Evolutionary conservation across 2,329 filamentous ascomycete genomes (phyloP), one percentile per base, ranked within the genome.

Genomic region (Exophiala phaeomuriformis): DNA sequence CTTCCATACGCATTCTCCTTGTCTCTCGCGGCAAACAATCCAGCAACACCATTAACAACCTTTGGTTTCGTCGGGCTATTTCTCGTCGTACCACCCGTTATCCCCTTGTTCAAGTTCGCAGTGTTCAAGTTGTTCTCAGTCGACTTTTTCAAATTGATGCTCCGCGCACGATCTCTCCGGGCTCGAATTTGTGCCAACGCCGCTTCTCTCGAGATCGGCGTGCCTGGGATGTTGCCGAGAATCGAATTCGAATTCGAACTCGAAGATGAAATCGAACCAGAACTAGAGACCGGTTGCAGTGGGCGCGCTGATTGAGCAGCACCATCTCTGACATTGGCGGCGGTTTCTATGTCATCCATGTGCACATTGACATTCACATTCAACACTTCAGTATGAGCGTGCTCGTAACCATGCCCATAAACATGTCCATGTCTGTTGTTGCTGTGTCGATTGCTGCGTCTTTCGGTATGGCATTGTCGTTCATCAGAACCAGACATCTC

Each of bases 151-250:
- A 73, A 68, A 54, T 65, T 61, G 36, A 67, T 67, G 49, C 66
- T 72, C 55, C 70, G 69, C n/a, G 74, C 70, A 47, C 72, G 67
- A 9, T 69, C 72, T 50, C 74, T 67, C 44, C 74, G 65, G n/a
- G 73, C 73, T 52, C 72, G 64, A 40, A 77, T 77, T 57, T 75
- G 73, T 5, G 75, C 74, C 1, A 77, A 65, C 1, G 74, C 74
- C 55, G 73, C 69, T 64, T 76, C 74, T 19, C 74, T 70, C 47
- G 67, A 71, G 49, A 75, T 68, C 3, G 73, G 72, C 1, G 70
- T 72, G n/a, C 71, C 69, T 1, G 69, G 67, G 10, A 73, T 57
- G 29, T 64, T 62, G 30, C 61, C 61, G 46, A 66, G 57, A n/a
- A 57, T 48, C 6, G 53, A 52, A 37, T 31, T 49, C 10, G 56